A percentile compares a stretch with the other conserved stretches of the same genome.
Evolutionary conservation across 768 basidiomycete species (phyloP).

Genomic region (Mycena haematopus): DNA sequence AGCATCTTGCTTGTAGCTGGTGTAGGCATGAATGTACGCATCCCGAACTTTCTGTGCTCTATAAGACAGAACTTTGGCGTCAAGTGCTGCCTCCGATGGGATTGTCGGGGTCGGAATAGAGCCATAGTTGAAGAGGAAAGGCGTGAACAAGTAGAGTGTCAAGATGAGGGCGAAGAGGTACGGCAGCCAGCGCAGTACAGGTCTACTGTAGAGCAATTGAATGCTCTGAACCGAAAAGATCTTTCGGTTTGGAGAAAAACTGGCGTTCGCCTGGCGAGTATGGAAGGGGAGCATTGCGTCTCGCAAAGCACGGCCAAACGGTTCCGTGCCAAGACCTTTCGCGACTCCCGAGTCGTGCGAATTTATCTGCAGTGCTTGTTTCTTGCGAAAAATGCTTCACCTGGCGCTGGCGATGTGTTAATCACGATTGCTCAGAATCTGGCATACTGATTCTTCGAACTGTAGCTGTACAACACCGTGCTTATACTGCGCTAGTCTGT

Average conservation of each 20-base stretch:
- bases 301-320: background rate
- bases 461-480: too few relatives aligned
- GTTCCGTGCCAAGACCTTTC: background rate
- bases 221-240: constrained; percentile 20
- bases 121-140: constrained; percentile 19
- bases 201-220: constrained; percentile 23
- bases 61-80: constrained; percentile 7
- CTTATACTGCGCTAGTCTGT: too few relatives aligned
- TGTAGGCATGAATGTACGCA: constrained; percentile 63
- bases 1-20: constrained; percentile 57
- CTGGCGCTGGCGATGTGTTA: too few relatives aligned
- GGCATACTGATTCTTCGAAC: too few relatives aligned
- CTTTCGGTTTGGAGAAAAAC: constrained; percentile 19
- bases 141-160: constrained; percentile 22
- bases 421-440: too few relatives aligned
- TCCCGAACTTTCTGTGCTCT: constrained; percentile 44
- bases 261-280: constrained; percentile 16
- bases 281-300: constrained; percentile 26
- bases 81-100: background rate
- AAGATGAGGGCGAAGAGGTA: constrained; percentile 21
- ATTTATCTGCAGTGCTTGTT: too few relatives aligned
- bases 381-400: too few relatives aligned
- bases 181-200: constrained; percentile 26
- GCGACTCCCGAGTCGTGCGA: background rate
- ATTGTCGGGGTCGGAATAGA: constrained; percentile 9